These are phyloP conservation scores for Rhizopogon vesiculosus DNA, from an alignment of 768 basidiomycete species.

Conservation along the genomic window DNA sequence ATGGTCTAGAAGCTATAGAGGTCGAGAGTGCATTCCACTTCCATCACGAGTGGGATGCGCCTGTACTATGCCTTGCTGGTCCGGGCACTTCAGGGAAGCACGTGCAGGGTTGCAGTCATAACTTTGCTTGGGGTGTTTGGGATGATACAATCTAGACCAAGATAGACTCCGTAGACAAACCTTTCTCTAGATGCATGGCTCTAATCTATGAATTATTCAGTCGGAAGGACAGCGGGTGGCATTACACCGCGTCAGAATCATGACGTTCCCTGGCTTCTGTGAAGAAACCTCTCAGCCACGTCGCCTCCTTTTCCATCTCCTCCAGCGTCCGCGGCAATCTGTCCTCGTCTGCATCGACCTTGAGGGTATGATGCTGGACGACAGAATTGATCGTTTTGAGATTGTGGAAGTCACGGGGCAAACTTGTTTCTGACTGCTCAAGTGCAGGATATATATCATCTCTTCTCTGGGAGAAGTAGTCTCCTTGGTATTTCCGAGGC, in stretches of 20 bases:
- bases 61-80: slow-evolving; percentile 38
- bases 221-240: not conserved
- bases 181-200: not conserved
- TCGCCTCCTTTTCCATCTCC: slow-evolving; percentile 81
- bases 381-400: slow-evolving; percentile 15
- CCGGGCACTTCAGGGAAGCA: slow-evolving; percentile 21
- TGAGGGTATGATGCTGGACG: slow-evolving; percentile 34
- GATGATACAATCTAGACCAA: slow-evolving; percentile 24
- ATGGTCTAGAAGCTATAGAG: slow-evolving; percentile 29
- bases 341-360: slow-evolving; percentile 68
- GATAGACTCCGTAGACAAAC: not conserved
- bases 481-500: slow-evolving; percentile 70
- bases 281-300: slow-evolving; percentile 61
- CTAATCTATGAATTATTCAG: not conserved
- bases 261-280: slow-evolving; percentile 2
- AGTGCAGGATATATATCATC: slow-evolving; percentile 80
- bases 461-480: slow-evolving; percentile 57
- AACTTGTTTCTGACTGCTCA: slow-evolving; percentile 55
- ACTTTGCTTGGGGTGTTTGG: slow-evolving; percentile 27
- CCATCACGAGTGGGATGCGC: slow-evolving; percentile 13
- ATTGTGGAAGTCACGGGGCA: slow-evolving; percentile 36
- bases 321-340: slow-evolving; percentile 54
- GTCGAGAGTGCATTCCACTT: slow-evolving; percentile 24
- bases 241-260: not conserved
- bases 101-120: slow-evolving; percentile 34